A percentile compares a stretch with the other conserved stretches of the same genome.
Conservation (phyloP, 371 early-diverging fungal genomes). For the Coemansia sp. region DNA sequence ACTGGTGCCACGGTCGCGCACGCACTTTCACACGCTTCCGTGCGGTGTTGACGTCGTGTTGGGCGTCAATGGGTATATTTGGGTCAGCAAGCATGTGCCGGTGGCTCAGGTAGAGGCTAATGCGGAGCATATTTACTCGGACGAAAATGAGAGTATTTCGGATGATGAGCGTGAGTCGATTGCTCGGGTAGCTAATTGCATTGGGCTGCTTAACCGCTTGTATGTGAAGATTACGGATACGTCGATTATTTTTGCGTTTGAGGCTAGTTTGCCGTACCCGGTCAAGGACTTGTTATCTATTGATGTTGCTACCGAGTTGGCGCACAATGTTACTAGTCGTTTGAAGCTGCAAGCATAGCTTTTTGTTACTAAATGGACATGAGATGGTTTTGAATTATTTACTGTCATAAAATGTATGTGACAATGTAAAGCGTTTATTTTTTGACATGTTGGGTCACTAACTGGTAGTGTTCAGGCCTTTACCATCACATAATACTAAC, state of each 20-base stretch:
- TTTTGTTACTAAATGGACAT: background rate
- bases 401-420: background rate
- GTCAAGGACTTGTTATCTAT: conserved; percentile 64
- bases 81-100: conserved; percentile 81
- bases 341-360: conserved; percentile 36
- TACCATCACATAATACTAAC: too few species aligned
- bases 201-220: conserved; percentile 71
- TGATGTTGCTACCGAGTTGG: conserved; percentile 55
- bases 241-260: conserved; percentile 82
- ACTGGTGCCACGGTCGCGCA: conserved; percentile 85
- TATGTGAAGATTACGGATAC: conserved; percentile 82
- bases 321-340: conserved; percentile 41
- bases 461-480: too few species aligned
- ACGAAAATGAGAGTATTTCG: conserved; percentile 73
- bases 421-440: too few species aligned
- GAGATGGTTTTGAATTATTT: background rate
- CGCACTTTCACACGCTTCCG: conserved; percentile 84
- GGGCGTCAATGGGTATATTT: conserved; percentile 97
- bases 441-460: too few species aligned
- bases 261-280: conserved; percentile 57
- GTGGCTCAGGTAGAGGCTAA: conserved; percentile 63
- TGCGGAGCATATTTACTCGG: conserved; percentile 72
- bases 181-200: conserved; percentile 85
- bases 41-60: conserved; percentile 90
- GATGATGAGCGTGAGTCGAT: conserved; percentile 71